Evolutionary conservation across 2,329 filamentous ascomycete genomes (phyloP), one percentile per base, ranked within the genome.

Genomic region (Diaporthe ilicicola): DNA sequence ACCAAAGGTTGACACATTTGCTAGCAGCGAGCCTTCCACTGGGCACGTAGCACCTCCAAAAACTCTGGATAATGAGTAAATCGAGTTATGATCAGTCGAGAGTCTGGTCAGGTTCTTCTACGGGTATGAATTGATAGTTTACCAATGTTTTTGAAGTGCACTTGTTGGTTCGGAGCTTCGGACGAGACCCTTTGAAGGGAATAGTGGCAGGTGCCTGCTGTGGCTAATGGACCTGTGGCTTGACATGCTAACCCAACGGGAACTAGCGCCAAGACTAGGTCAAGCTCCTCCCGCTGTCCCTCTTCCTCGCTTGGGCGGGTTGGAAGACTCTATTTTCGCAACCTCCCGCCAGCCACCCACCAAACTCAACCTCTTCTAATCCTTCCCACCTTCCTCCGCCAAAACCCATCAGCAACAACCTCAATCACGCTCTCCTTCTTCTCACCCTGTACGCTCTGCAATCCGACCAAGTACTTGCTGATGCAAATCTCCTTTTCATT

Each of bases 281-380:
- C 42, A 48, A 62, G 59, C 59, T 62, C 56, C 17, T n/a, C 24
- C 42, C 48, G 59, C 59, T 62, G 56, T 46, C 39, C 39, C 24
- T 46, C 55, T 12, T 12, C 39, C 39, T 48, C 39, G 59, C 42
- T 62, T 32, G 27, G 59, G 59, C 59, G 42, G 46, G 42, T 42
- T 62, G 59, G 7, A 62, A 62, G 59, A 48, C 59, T 68, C 51
- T 68, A 68, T 68, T 68, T 68, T 50, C 65, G 37, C 65, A 59
- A 59, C 29, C 8, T 56, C 53, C 27, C 37, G 32, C 53, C 51
- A 67, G 50, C 65, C 53, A 56, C 53, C 65, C 37, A 48, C 51
- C 53, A 46, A 48, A 46, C 51, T 56, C 29, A 12, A 34, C 32
- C 5, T 9, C 27, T 37, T 22, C 44, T 46, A 62, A 62, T 44